Base-by-base conservation (phyloP, 345 rosid species). In the Hibiscus tridactylites region DNA sequence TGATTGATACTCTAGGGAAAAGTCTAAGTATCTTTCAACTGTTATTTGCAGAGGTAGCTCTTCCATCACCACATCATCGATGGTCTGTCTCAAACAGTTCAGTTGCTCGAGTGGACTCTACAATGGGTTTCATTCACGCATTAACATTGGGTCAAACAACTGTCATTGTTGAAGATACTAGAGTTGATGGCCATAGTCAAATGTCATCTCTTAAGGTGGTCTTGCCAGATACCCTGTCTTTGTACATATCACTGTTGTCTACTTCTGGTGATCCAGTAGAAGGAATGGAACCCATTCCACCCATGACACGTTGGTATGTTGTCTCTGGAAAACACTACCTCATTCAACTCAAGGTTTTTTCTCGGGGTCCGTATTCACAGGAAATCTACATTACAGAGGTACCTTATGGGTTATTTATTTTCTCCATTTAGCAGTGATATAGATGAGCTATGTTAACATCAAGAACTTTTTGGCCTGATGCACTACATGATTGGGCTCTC, bases 351-450 rank as follows among this genome's bases (percentile, higher is more conserved):
- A 93, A 89, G 83, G 88, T 91, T 79, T 86, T 89, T 83, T 80
- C 90, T 8, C 80, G 70, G 12, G 94, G 87, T 72, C 88, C 87
- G 74, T 86, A 79, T 80, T 76, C 85, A 10, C 86, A 82, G 54
- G 97, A 93, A 81, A 87, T 93, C 69, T 88, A 86, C 74, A 81
- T 91, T 76, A 93, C 97, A 35, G 86, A 93, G 98, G 98, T 93
- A 82, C 31, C 31, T 65, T 59, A 65, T 66, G 62, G 33, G 49
- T 77, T 77, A 39, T 56, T 6, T 28, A 17, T 52, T 33, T 63
- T 29, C 19, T 12, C 21, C 57, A 33, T 73, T 44, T 46, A 44
- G 53, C 47, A 69, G 16, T 68, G 47, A 35, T 58, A 49, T 47
- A 26, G 71, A 29, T 65, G n/a, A n/a, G 19, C 13, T 28, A n/a